Conservation (phyloP, 805 yeast genomes). For the Tetrapisispora fleetii region DNA sequence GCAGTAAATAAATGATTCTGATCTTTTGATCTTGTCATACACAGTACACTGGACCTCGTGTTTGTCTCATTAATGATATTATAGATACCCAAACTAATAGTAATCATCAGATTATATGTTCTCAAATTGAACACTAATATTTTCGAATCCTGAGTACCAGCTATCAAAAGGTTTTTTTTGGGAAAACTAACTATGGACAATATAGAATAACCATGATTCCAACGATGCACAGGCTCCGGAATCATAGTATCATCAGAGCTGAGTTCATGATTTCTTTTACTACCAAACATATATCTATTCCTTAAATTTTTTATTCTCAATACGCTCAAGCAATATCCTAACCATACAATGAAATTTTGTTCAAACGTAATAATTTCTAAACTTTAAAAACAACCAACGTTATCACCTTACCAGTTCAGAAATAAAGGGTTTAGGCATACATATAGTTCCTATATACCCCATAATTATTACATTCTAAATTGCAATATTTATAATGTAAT, state of each 20-base stretch:
- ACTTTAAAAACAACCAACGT: no score
- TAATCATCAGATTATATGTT: constrained; percentile 44
- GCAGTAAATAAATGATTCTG: constrained; percentile 67
- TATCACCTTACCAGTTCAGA: no score
- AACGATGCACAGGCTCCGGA: constrained; percentile 47
- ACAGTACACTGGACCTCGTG: constrained; percentile 43
- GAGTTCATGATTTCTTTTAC: neutral
- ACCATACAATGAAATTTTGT: no score
- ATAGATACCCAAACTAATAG: constrained; percentile 39
- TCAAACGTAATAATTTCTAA: no score
- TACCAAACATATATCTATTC: neutral
- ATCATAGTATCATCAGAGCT: neutral
- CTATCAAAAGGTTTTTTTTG: constrained; percentile 48
- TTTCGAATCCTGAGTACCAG: constrained; percentile 84
- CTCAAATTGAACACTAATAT: constrained; percentile 60
- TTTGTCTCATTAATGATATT: constrained; percentile 11
- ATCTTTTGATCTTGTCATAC: constrained; percentile 44
- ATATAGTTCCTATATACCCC: no score
- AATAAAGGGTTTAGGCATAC: no score
- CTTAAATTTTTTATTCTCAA: neutral
- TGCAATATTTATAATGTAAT: no score
- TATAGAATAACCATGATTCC: constrained; percentile 68
- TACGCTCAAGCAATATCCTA: no score
- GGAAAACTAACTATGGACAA: constrained; percentile 63
- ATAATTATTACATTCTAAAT: no score